Base-by-base conservation (phyloP, 2,329 filamentous ascomycete species). In the Pseudogymnoascus sp. region DNA sequence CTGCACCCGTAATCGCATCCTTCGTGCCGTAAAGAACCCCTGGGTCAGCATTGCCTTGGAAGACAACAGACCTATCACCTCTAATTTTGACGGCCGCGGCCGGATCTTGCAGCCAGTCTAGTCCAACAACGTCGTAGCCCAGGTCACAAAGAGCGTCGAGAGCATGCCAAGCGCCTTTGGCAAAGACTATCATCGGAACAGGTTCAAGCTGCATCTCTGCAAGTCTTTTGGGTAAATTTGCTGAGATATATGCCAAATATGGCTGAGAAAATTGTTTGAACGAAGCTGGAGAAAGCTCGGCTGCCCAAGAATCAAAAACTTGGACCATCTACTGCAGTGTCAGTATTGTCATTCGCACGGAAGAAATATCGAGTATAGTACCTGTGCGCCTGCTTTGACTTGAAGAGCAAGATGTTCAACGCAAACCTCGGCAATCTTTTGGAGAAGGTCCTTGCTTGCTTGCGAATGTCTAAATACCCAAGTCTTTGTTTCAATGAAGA, bases 291-390 rank as follows among this genome's bases (percentile, higher is more conserved):
- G 90, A 92, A 53, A 99, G 82, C 78, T 99, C 95, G 44, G 92
- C 93, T 1, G 95, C 95, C 93, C 95, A 99, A 0, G 93, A 97
- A 75, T 99, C 95, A 73, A 99, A 99, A 11, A 99, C 91, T 82
- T 97, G 95, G 28, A 97, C 81, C 73, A 97, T 84, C 87, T 90
- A 65, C 16, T 23, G 16, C 53, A 18, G 40, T 36, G 3, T 60
- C 44, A 64, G 61, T 42, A 23, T 42, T 63, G 36, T 40, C 6
- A 14, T 37, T 40, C 10, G 11, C 59, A 28, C 1, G 44, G 14
- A 14, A 31, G 18, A 3, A 21, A 59, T 10, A 18, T 10, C 7
- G 23, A 16, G 65, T 11, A 34, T 34, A 75, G 62, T 79, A 88
- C 87, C 82, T 97, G 95, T 62, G 95, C 95, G 64, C 95, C 95